Conservation (phyloP, 75 land plant species). For the Larix kaempferi region DNA sequence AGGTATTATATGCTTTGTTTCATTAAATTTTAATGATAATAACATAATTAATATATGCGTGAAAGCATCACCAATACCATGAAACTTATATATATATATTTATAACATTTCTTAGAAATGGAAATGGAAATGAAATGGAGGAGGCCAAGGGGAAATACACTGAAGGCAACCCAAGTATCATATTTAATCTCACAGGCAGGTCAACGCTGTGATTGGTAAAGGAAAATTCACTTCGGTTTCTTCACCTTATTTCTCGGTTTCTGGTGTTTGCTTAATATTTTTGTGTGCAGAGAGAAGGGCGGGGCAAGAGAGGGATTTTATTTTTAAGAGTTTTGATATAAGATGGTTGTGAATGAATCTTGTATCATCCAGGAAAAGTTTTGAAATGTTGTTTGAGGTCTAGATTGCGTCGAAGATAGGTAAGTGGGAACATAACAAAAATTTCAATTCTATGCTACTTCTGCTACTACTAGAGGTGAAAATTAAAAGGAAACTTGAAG, state of each 20-base stretch:
- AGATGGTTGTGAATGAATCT: background rate
- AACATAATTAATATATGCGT: too few relatives aligned
- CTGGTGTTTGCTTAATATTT: background rate
- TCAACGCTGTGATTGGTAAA: background rate
- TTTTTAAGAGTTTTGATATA: background rate
- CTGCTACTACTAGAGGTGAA: background rate
- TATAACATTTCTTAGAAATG: too few relatives aligned
- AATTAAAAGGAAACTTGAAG: background rate
- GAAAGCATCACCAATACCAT: too few relatives aligned
- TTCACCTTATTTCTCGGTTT: background rate
- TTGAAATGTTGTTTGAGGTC: background rate
- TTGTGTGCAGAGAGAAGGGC: background rate
- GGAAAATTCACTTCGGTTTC: background rate
- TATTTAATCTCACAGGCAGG: too few relatives aligned
- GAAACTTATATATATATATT: too few relatives aligned
- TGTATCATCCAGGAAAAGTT: background rate
- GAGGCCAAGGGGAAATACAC: too few relatives aligned
- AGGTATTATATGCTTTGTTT: too few relatives aligned
- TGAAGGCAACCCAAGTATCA: too few relatives aligned
- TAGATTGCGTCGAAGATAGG: background rate
- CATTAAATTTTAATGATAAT: too few relatives aligned
- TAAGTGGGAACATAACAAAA: background rate
- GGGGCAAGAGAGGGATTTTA: too few relatives aligned
- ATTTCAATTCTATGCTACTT: background rate
- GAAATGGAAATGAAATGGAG: too few relatives aligned